Conservation (phyloP, 305 asterid species). For the Fraxinus dipetala region DNA sequence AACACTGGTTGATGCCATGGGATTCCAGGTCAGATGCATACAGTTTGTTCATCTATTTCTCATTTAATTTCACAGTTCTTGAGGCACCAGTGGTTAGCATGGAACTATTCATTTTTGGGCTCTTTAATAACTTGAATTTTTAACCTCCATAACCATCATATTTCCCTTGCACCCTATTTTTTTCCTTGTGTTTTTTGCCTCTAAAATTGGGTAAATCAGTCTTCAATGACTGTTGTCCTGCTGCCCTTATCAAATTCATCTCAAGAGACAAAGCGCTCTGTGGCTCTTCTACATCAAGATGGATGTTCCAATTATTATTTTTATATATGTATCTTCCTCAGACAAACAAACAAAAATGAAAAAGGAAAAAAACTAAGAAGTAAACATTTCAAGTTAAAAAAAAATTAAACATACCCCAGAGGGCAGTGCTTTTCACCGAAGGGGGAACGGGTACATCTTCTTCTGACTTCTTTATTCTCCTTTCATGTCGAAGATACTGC, state of each 20-base stretch:
- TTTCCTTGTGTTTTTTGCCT: neutral
- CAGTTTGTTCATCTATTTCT: neutral
- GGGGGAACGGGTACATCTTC: constrained; percentile 85
- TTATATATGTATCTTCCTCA: neutral
- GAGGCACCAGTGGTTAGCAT: neutral
- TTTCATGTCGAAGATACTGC: constrained; percentile 25
- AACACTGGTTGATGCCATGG: neutral
- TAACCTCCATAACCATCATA: neutral
- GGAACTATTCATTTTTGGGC: neutral
- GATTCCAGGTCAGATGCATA: neutral
- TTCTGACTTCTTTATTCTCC: constrained; percentile 73
- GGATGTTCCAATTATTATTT: neutral
- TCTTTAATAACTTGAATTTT: neutral
- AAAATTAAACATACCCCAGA: constrained; percentile 59
- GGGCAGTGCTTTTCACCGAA: constrained; percentile 66
- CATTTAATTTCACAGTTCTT: neutral
- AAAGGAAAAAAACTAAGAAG: too few species aligned
- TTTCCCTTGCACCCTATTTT: neutral
- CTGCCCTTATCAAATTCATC: neutral
- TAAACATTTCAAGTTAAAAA: neutral
- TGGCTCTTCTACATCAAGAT: neutral
- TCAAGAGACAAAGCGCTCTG: neutral
- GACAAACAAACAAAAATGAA: neutral
- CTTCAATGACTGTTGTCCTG: neutral
- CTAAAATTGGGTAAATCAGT: neutral